phyloP scores from a whole-genome alignment of 73 alveolate species.

The Stentor coeruleus region DNA sequence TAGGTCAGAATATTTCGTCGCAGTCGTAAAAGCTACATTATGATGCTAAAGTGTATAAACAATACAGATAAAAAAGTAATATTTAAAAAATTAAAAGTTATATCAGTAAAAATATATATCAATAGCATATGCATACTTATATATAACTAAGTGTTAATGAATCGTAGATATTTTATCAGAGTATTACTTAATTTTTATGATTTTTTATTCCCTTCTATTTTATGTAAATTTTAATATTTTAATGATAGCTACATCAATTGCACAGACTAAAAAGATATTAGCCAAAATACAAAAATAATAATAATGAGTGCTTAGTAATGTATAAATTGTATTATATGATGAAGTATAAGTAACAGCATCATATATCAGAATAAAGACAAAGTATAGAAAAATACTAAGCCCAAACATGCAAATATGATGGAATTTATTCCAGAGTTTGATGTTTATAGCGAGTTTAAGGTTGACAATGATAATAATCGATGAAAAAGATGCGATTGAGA shows the following conservation, averaged over 20 bases:
- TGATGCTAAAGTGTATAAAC: too few relatives aligned
- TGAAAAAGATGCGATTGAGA: conserved; percentile 37
- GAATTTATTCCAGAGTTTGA: conserved; percentile 29
- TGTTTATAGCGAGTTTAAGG: conserved; percentile 30
- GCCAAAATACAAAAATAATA: conserved; percentile 5
- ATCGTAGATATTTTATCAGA: too few relatives aligned
- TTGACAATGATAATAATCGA: conserved; percentile 41
- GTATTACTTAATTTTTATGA: too few relatives aligned
- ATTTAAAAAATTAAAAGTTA: too few relatives aligned
- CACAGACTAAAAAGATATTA: not conserved
- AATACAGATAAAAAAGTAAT: too few relatives aligned
- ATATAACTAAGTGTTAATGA: too few relatives aligned
- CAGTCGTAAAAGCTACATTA: not conserved
- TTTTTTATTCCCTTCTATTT: too few relatives aligned
- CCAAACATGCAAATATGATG: not conserved
- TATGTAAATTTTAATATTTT: too few relatives aligned
- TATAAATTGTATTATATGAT: not conserved
- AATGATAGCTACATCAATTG: too few relatives aligned
- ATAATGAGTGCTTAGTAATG: not conserved
- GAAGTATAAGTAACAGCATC: not conserved
- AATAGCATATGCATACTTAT: too few relatives aligned
- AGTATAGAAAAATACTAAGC: not conserved
- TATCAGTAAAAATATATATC: too few relatives aligned
- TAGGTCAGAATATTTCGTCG: not conserved
- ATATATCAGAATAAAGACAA: conserved; percentile 10